phyloP scores from a whole-genome alignment of 2,329 filamentous ascomycete genomes.

The Aspergillus sojae region DNA sequence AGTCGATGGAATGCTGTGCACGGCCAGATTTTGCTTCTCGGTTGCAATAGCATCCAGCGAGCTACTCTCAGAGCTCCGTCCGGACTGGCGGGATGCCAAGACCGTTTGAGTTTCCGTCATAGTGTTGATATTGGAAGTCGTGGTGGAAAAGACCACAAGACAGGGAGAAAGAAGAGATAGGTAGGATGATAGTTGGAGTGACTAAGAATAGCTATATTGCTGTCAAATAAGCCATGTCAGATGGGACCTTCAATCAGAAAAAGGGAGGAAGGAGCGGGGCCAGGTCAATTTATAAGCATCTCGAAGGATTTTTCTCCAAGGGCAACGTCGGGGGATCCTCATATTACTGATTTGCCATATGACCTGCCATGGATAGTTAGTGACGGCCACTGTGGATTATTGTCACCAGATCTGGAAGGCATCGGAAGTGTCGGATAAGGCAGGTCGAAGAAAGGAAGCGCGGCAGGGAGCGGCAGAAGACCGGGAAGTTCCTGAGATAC shows the following conservation, averaged over 20 bases:
- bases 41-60: conserved; percentile 28
- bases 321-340: conserved; percentile 18
- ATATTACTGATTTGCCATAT: conserved; percentile 25
- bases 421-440: conserved; percentile 27
- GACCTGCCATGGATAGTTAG: conserved; percentile 27
- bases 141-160: neutral
- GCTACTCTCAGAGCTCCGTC: conserved; percentile 32
- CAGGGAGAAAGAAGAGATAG: neutral
- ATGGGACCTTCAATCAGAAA: conserved; percentile 9
- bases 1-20: conserved; percentile 6
- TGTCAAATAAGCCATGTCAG: conserved; percentile 15
- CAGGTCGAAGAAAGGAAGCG: conserved; percentile 10
- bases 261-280: conserved; percentile 17
- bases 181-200: neutral
- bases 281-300: conserved; percentile 24
- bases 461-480: conserved; percentile 19
- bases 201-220: conserved; percentile 1
- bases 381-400: conserved; percentile 21
- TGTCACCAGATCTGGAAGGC: conserved; percentile 26
- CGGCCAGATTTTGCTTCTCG: conserved; percentile 28
- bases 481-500: conserved; percentile 11
- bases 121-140: conserved; percentile 6
- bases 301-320: conserved; percentile 11
- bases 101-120: conserved; percentile 24
- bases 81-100: conserved; percentile 26